Evolutionary conservation across 768 basidiomycete genomes (phyloP), one percentile per base, ranked within the genome.

Genomic region (Coprinopsis strossmayeri): DNA sequence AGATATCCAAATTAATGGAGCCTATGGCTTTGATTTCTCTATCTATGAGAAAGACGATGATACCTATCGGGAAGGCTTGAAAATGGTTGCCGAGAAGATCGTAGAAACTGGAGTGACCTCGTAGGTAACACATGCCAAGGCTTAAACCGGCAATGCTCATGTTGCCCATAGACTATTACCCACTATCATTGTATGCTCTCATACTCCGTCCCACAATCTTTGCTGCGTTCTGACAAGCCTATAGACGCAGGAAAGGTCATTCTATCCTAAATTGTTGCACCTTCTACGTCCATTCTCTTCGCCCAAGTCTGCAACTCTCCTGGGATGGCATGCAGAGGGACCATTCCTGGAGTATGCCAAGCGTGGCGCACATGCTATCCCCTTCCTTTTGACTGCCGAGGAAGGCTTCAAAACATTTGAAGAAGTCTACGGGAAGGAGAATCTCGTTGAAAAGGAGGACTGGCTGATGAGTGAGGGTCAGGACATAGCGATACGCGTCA

Each of bases 241-340:
- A 23, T 55, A 91, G 89, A 89, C 89, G 0, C 88, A 90, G 68
- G 84, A 87, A 53, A 81, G 76, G 60, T 76, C 80, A 0, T 63
- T 87, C 10, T 89, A 90, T 57, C 83, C 85, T 1, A 81, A 81
- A 53, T 59, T 91, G 24, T 69, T 91, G 1, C 68, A 70, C 48
- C 72, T 90, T 15, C 72, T 92, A 23, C 76, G 75, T 28, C 88
- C 89, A 1, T 81, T 79, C 58, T 77, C 81, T 12, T 75, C 79
- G 12, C 69, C 78, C 0, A 69, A 55, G 9, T 84, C 84, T 9
- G 90, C 91, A 0, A 82, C 78, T 27, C 63, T 91, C 2, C 76
- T 94, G 11, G 92, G 92, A 23, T 94, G 87, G 84, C 92, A 95
- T 55, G 87, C 78, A 23, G 92, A 95, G 65, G 92, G 92, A 0